Conservation (phyloP, 805 yeast genomes). For the Metschnikowia chrysomelidarum region DNA sequence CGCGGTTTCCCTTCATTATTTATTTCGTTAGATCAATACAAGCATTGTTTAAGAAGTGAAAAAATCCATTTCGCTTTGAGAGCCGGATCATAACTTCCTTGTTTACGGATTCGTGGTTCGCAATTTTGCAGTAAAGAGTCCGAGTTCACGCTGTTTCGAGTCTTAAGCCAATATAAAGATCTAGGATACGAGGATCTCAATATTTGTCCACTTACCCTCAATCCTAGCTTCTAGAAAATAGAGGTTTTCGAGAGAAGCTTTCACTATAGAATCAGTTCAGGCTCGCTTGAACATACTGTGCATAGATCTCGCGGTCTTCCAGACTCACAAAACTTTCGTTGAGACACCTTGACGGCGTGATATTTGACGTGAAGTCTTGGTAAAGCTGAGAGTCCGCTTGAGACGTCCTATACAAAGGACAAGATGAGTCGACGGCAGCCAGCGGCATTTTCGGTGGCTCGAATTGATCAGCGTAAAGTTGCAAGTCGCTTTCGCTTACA, state of each 20-base stretch:
- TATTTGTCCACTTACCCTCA: too few species aligned
- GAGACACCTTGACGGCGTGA: neutral
- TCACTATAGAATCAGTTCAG: neutral
- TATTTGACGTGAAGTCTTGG: conserved; percentile 3
- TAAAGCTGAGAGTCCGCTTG: conserved; percentile 5
- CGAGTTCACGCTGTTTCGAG: too few species aligned
- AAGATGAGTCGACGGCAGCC: neutral
- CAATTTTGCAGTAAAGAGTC: too few species aligned
- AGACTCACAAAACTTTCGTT: neutral
- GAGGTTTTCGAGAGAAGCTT: neutral
- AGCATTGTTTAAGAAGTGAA: too few species aligned
- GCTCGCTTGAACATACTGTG: conserved; percentile 5
- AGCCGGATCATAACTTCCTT: too few species aligned
- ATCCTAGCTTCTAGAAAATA: neutral
- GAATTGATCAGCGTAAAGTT: conserved; percentile 9
- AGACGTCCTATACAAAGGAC: conserved; percentile 2
- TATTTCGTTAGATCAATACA: too few species aligned
- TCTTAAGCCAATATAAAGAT: too few species aligned
- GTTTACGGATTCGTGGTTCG: too few species aligned
- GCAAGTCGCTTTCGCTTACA: conserved; percentile 9
- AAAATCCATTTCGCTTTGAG: too few species aligned
- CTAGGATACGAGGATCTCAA: too few species aligned
- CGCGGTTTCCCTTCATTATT: too few species aligned
- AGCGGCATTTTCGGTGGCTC: conserved; percentile 13
- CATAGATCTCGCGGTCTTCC: conserved; percentile 2